Base-by-base conservation (phyloP, 345 rosid species). In the Moringa oleifera region DNA sequence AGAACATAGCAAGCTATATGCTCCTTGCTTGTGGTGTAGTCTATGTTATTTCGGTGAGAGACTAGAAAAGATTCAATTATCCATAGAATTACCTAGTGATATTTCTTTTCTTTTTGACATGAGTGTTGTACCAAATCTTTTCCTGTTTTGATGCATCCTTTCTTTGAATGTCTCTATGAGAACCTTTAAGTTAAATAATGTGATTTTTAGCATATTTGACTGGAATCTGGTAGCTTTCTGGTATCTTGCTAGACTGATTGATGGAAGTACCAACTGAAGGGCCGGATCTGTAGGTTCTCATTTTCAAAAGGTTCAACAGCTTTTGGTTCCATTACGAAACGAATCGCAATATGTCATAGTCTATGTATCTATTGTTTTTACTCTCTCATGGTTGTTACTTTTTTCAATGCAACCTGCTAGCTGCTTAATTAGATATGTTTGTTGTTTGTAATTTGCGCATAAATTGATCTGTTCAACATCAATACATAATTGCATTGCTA, bases 11-110 rank as follows among this genome's bases (percentile, higher is more conserved):
- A 15, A 83, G 97, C 79, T 90, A 94, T 66, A 58, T 88, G 87
- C 99, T 90, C 53, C 92, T 94, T 71, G 72, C 82, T 62, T 94
- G 97, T 73, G 99, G 97, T 65, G 59, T 85, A 18, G 74, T 90
- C 65, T 94, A 94, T 66, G 51, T 90, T 70, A 54, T 90, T 33
- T 78, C 79, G 62, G 99, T 88, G 76, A 68, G 97, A 58, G 68
- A 19, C 41, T 70, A 23, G 31, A 51, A 51, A 22, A 41, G 16
- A 7, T 5, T 41, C 47, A 41, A 41, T 15, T 41, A 7, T 7
- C 47, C 17, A 41, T 15, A 41, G 6, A 41, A 41, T 11, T 1
- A 15, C 17, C 16, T 11, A 41, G 47, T 16, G 12, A 16, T 11
- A 9, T 41, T 41, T 15, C 47, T 41, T 41, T 41, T 41, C 47